Evolutionary conservation across 192 early-diverging fungal species (phyloP).

Genomic region (Coemansia sp.): DNA sequence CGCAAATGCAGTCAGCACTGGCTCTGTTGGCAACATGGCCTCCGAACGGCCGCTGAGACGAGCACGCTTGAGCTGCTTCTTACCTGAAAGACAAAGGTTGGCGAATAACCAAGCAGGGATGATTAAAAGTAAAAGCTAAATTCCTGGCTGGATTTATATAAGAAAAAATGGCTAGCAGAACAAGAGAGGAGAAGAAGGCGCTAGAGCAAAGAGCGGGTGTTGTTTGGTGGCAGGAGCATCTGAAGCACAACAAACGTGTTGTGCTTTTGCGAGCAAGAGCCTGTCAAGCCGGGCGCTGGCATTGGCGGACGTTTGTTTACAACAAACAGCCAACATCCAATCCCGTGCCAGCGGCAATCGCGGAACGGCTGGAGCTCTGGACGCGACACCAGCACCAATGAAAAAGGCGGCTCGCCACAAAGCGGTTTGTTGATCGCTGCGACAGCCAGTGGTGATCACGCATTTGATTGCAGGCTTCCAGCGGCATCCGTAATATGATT

Average conservation of each 20-base stretch:
- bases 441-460: too few relatives aligned
- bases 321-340: background rate
- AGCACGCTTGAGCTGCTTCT: background rate
- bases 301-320: background rate
- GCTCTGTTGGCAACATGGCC: background rate
- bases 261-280: too few relatives aligned
- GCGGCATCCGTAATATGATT: background rate
- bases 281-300: too few relatives aligned
- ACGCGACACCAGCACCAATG: background rate
- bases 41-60: background rate
- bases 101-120: background rate
- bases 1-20: background rate
- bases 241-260: too few relatives aligned
- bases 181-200: constrained; percentile 3
- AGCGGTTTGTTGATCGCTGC: background rate
- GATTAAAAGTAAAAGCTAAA: constrained; percentile 12
- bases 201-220: background rate
- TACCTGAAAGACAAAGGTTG: background rate
- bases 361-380: background rate
- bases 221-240: background rate
- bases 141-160: constrained; percentile 4
- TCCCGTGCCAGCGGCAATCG: background rate
- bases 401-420: background rate
- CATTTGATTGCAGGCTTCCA: background rate
- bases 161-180: background rate